Percentiles rank a stretch among this genome's conserved stretches.
Conservation (phyloP, 1,284 basidiomycete species). For the Irpex sp. region DNA sequence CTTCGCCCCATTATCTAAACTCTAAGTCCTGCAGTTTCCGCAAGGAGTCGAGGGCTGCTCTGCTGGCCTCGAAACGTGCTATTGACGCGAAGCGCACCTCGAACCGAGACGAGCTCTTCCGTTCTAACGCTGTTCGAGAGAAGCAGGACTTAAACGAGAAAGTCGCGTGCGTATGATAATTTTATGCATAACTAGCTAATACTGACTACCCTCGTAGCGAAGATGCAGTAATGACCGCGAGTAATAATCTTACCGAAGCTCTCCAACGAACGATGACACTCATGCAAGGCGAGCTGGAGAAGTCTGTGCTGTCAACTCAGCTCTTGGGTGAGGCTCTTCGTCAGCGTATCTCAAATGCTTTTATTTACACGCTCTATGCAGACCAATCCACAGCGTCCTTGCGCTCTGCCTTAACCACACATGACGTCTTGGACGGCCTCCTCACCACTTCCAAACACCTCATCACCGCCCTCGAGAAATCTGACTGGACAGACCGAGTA, state of each 20-base stretch:
- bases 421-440: slow-evolving; percentile 73
- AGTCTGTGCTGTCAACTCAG: slow-evolving; percentile 81
- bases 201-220: slow-evolving; percentile 45
- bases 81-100: slow-evolving; percentile 61
- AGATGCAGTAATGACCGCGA: slow-evolving; percentile 84
- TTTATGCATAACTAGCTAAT: background rate
- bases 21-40: slow-evolving; percentile 41
- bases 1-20: background rate
- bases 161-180: slow-evolving; percentile 40
- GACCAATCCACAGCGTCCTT: slow-evolving; percentile 80
- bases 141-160: slow-evolving; percentile 50
- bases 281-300: slow-evolving; percentile 89
- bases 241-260: slow-evolving; percentile 83
- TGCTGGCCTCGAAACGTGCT: slow-evolving; percentile 65
- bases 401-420: slow-evolving; percentile 69
- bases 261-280: slow-evolving; percentile 79
- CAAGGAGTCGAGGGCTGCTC: slow-evolving; percentile 59
- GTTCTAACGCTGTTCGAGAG: slow-evolving; percentile 42
- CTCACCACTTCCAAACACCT: slow-evolving; percentile 79
- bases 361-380: slow-evolving; percentile 25
- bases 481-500: slow-evolving; percentile 89
- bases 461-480: slow-evolving; percentile 80
- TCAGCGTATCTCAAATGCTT: background rate
- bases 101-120: slow-evolving; percentile 62
- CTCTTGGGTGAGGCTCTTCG: slow-evolving; percentile 63